These are phyloP conservation scores for Pyrus bretschneideri DNA, from an alignment of 306 rosid genomes.

Conservation along the genomic window DNA sequence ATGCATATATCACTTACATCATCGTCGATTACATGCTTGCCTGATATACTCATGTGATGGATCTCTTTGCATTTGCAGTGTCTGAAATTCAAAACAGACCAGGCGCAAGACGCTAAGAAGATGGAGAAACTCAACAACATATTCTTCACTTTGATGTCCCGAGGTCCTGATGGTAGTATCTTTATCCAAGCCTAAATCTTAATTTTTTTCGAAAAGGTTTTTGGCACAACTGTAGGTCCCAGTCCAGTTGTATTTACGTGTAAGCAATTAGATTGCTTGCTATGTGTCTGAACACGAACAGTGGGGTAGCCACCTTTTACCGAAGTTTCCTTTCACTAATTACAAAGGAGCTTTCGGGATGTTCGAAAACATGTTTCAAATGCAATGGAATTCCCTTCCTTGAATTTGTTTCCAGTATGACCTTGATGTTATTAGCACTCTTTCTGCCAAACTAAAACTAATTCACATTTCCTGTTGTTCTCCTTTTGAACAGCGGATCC, in stretches of 20 bases:
- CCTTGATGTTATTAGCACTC: not conserved
- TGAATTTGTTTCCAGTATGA: not conserved
- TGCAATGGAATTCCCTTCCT: not conserved
- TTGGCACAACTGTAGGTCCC: not conserved
- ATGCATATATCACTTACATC: not conserved
- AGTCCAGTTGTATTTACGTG: not conserved
- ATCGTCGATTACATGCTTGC: not conserved
- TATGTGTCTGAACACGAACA: not conserved
- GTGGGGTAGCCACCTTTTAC: not conserved
- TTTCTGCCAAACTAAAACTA: conserved; percentile 1
- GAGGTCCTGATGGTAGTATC: conserved; percentile 80
- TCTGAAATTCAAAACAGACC: conserved; percentile 89
- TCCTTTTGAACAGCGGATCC: conserved; percentile 48
- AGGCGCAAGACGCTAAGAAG: conserved; percentile 89
- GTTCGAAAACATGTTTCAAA: not conserved
- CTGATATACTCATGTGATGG: conserved; percentile 12
- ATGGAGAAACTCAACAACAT: conserved; percentile 79
- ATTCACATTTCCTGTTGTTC: not conserved
- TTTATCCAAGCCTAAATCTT: not conserved
- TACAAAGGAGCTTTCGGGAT: not conserved
- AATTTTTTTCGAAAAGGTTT: not conserved
- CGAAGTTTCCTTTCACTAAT: not conserved
- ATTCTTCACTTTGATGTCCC: conserved; percentile 88
- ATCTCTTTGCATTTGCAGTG: conserved; percentile 45
- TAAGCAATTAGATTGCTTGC: not conserved